Evolutionary conservation across 495 filamentous ascomycete species (phyloP).

Genomic region (Pyronema domesticum): DNA sequence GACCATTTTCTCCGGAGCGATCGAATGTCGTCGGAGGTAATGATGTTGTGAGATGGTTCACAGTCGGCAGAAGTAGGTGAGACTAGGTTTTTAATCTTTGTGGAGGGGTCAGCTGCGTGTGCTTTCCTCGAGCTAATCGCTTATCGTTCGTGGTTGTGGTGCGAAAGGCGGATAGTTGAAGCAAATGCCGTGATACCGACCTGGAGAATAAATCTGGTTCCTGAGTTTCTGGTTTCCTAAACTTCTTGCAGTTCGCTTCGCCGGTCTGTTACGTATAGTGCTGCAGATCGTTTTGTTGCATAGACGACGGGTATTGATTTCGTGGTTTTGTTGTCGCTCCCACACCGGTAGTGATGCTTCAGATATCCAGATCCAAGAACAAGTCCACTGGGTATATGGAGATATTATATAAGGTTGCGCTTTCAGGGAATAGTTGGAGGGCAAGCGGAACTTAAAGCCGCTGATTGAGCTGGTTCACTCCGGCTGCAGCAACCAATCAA

Average conservation of each 20-base stretch:
- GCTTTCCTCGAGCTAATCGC: not conserved
- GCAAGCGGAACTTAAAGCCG: not conserved
- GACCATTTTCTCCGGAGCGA: constrained; percentile 9
- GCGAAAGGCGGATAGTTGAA: not conserved
- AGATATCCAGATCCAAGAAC: not conserved
- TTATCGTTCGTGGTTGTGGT: too few relatives aligned
- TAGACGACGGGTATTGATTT: not conserved
- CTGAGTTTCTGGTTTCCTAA: not conserved
- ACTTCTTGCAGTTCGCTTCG: not conserved
- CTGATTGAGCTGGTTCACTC: not conserved
- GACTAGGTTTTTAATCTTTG: not conserved
- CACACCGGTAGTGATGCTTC: not conserved
- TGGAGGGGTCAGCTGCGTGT: not conserved
- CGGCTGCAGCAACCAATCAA: constrained; percentile 1
- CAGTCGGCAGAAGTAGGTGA: not conserved
- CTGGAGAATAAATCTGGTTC: not conserved
- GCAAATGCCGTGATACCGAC: not conserved
- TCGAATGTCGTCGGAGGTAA: not conserved
- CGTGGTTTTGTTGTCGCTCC: not conserved
- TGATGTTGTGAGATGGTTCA: not conserved
- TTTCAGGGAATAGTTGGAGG: not conserved
- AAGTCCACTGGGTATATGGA: not conserved
- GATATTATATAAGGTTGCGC: not conserved
- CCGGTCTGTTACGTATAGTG: constrained; percentile 1
- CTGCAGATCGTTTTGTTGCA: not conserved